A percentile compares a stretch with the other conserved stretches of the same genome.
phyloP scores from a whole-genome alignment of 306 rosid genomes.

The Rosa persica region DNA sequence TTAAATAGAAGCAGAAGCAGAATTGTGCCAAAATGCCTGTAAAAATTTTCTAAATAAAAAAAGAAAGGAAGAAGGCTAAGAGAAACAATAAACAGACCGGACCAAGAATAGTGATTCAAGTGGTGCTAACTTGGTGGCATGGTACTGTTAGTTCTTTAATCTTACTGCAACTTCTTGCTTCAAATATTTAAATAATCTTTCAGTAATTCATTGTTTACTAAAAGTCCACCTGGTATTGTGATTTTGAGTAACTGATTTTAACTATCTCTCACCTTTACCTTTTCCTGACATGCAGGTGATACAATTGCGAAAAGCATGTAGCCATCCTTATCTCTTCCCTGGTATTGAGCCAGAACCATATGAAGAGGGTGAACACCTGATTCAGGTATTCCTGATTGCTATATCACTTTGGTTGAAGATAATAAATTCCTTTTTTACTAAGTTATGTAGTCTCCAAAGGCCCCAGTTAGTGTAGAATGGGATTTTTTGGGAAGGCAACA shows the following conservation, averaged over 20 bases:
- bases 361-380: slow-evolving; percentile 95
- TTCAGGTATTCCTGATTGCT: slow-evolving; percentile 53
- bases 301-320: slow-evolving; percentile 86
- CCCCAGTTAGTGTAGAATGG: neutral
- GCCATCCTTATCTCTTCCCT: slow-evolving; percentile 95
- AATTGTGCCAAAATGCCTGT: neutral
- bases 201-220: neutral
- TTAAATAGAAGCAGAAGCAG: neutral
- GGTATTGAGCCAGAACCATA: slow-evolving; percentile 98
- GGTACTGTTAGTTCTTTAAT: neutral
- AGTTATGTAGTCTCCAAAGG: neutral
- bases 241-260: slow-evolving; percentile 11
- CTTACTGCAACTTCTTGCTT: neutral
- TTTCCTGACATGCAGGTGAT: slow-evolving; percentile 58
- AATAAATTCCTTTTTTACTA: neutral
- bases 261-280: slow-evolving; percentile 13
- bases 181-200: neutral
- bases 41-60: neutral
- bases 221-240: neutral
- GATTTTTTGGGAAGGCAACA: neutral
- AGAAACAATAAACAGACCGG: neutral
- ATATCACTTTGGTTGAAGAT: slow-evolving; percentile 1
- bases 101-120: neutral
- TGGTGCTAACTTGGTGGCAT: neutral
- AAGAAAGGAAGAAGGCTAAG: neutral